A percentile compares a stretch with the other conserved stretches of the same genome.
These are phyloP conservation scores for Eimeria acervulina DNA, from an alignment of 169 alveolate species.

Conservation along the genomic window DNA sequence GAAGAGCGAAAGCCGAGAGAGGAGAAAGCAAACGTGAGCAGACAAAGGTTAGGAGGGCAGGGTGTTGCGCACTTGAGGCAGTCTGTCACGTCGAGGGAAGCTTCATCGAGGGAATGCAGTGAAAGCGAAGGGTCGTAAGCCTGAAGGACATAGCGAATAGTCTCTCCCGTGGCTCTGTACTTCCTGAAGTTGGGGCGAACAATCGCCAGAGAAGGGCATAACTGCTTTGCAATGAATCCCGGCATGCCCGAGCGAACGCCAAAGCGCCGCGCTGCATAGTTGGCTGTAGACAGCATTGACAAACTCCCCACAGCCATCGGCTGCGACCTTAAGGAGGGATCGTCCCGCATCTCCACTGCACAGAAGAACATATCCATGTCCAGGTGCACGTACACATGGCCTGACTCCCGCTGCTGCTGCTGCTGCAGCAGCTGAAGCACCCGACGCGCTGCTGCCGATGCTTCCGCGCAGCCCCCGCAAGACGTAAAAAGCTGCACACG, in stretches of 20 bases:
- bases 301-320: conserved; percentile 92
- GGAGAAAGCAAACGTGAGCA: neutral
- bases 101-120: conserved; percentile 78
- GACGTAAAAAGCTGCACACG: conserved; percentile 67
- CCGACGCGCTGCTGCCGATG: conserved; percentile 74
- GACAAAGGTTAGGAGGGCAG: neutral
- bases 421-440: conserved; percentile 67
- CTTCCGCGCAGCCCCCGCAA: conserved; percentile 63
- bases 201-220: conserved; percentile 88
- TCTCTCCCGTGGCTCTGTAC: conserved; percentile 54
- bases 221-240: conserved; percentile 92
- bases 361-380: conserved; percentile 77
- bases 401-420: conserved; percentile 80
- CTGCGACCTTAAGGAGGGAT: conserved; percentile 67
- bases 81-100: conserved; percentile 82
- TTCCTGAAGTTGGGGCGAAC: conserved; percentile 67
- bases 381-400: conserved; percentile 74
- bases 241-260: conserved; percentile 97
- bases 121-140: conserved; percentile 70
- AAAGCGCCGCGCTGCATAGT: conserved; percentile 93
- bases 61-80: conserved; percentile 20
- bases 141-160: conserved; percentile 34
- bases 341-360: conserved; percentile 78
- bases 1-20: neutral
- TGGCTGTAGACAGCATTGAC: conserved; percentile 93